Base-by-base conservation (phyloP, 2,329 filamentous ascomycete genomes). In the Neonectria magnoliae region DNA sequence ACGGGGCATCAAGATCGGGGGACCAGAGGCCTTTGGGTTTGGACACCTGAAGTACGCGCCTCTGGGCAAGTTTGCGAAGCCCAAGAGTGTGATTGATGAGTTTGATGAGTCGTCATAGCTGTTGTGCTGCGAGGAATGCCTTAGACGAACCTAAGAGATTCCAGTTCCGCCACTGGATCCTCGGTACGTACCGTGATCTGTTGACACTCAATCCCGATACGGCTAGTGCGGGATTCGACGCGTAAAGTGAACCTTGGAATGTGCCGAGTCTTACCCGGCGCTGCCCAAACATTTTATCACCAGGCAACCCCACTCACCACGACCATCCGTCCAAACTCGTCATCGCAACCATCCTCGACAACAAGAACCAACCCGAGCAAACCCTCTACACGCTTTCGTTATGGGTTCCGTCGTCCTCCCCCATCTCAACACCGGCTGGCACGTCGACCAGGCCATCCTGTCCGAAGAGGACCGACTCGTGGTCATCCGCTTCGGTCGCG, bases 401-500 rank as follows among this genome's bases (percentile, higher is more conserved):
- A 88, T 88, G 85, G 93, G 94, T 74, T 97, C 94, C 75, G 92
- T 98, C 68, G 92, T 97, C 54, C 89, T 99, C 57, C 95, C 95
- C 50, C 95, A 98, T 80, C 87, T 99, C 51, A 88, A 88, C 73
- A 94, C 92, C 45, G 96, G 93, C 79, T 99, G 95, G 96, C 96
- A 99, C 80, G 96, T 99, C 76, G 96, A 98, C 84, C 94, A 98
- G 82, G 94, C 94, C 68, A 98, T 98, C 76, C 90, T 76, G 63
- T 87, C 86, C 64, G 94, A 98, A 82, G 93, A 97, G 77, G 95
- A 98, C 76, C 91, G 95, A 53, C 89, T 98, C 1, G 93, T 97
- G 13, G 90, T 97, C 45, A 97, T 98, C 78, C 91, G 95, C 70
- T 98, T 98, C 81, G 94, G 94, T 52, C 90, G 93, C 72, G 94